Evolutionary conservation across 768 basidiomycete genomes (phyloP), one percentile per base, ranked within the genome.

Genomic region (Hypholoma fasciculare): DNA sequence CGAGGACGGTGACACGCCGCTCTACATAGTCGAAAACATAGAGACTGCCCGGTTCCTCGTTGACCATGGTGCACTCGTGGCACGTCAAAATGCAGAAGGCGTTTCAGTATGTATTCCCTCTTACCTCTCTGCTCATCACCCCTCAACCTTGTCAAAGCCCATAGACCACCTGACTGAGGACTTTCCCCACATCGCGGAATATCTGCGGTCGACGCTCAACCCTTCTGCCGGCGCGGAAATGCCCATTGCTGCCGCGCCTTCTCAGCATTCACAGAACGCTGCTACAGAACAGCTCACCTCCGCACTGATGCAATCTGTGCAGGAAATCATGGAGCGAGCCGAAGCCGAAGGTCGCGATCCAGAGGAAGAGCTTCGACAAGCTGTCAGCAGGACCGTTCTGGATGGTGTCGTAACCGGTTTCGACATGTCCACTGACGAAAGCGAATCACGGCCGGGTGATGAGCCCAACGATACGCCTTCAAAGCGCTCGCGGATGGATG

Each of bases 1-100:
- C 69, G 79, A 78, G 52, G 95, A 97, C 67, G 92, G 91, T 8
- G 95, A 97, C 70, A 96, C 94, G 9, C 95, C 95, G 9, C 76
- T 97, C 16, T 96, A 91, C 77, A 91, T 91, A 23, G 93, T 93
- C 47, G 95, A 97, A 73, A 83, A 85, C 69, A 66, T 91, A 42
- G 82, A 87, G 58, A 90, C 89, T 0, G 94, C 95, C 2, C 79
- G 77, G 13, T 93, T 80, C 72, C 84, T 97, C 60, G 76, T 96
- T 63, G 80, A 89, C 55, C 84, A 89, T 60, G 94, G 94, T 16
- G 94, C 94, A 5, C 69, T 74, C 49, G 70, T 87, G 26, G 76
- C 83, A 66, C 73, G 78, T 62, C 77, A 74, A 60, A 96, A 97
- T 70, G 68, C 72, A 52, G 86, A 92, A 61, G 92, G 90, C 16